Base-by-base conservation (phyloP, 352 stramenopile species). In the Phytophthora litchii region DNA sequence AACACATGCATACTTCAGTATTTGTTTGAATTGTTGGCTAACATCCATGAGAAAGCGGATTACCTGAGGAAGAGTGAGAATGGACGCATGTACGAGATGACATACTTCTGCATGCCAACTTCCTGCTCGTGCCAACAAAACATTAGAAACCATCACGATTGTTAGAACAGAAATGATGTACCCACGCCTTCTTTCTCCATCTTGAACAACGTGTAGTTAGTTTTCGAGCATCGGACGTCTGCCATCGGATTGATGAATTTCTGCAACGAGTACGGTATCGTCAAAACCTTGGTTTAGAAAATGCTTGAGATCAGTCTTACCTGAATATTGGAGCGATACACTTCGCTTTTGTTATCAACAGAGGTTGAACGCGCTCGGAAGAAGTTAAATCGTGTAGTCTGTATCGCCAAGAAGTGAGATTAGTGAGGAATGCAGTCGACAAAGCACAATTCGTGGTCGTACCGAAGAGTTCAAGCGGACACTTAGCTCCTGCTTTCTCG, bases 191-290 rank as follows among this genome's bases (percentile, higher is more conserved):
- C 84, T 74, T 89, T 89, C 63, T 93, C 84, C 23, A 93, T 84
- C 59, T 89, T 88, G 50, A 91, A 81, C 34, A 91, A 49, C 5
- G 80, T 88, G 51, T 83, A 75, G 59, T 84, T 88, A 34, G 80
- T 80, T 57, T 79, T 85, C 5, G 76, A 61, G 43, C 80, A 89
- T 4, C 80, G 80, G 23, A 93, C 64, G 35, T 93, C 82, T 11
- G 69, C 77, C 42, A 93, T 70, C 0, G 84, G 84, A 47, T 93
- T 93, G 60, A 91, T 89, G 49, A 91, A 93, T 78, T 91, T 93
- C 72, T 93, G 65, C 3, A 55, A 10, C 32, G 19, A 47, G 34
- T 40, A 40, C 31, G 61, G 23, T 27, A 5, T 27, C 23, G 23
- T 27, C 3, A 27, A 27, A 27, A 27, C 5, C 3, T 27, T 3